Base-by-base conservation (phyloP, 805 yeast genomes). In the Hermanozyma aechmeae region DNA sequence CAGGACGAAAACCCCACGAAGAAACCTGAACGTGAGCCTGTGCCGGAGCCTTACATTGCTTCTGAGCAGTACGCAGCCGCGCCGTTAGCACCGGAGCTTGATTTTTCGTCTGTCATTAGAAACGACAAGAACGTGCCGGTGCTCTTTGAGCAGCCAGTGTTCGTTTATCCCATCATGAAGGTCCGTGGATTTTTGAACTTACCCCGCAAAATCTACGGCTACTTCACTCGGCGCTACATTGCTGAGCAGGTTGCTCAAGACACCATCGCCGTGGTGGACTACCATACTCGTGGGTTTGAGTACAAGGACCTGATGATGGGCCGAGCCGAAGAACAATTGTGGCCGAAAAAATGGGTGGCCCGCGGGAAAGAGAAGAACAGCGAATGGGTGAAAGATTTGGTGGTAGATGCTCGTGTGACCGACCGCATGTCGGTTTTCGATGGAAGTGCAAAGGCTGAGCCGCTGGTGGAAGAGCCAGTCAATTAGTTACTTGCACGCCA, bases 331-430 rank as follows among this genome's bases (percentile, higher is more conserved):
- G 96, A 87, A 48, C 45, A 52, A 5, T 89, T 83, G 39, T 89
- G 96, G 96, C 95, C 96, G 10, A 53, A 61, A 31, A 68, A 69
- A 33, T 89, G 96, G 95, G 80, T 83, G 19, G 67, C 74, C 40
- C 68, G 66, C 34, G 95, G 95, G n/a, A 50, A 54, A 26, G 80
- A 73, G 29, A 79, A 74, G 39, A 59, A 71, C 23, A 79, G 94
- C 39, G 96, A 89, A 50, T 89, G 98, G 98, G 75, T 79, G 31
- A 75, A 76, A 46, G 87, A 79, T 16, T 58, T 87, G 26, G 61
- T 49, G 6, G 72, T 72, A 16, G 97, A 89, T 48, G 73, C 71
- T 6, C 61, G 95, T 35, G 73, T 89, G 12, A 52, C 68, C 8
- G 49, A 55, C 15, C 54, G 72, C 31, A 49, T 84, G 51, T 58